phyloP scores from a whole-genome alignment of 495 filamentous ascomycete genomes.

The Lindgomyces ingoldianus region DNA sequence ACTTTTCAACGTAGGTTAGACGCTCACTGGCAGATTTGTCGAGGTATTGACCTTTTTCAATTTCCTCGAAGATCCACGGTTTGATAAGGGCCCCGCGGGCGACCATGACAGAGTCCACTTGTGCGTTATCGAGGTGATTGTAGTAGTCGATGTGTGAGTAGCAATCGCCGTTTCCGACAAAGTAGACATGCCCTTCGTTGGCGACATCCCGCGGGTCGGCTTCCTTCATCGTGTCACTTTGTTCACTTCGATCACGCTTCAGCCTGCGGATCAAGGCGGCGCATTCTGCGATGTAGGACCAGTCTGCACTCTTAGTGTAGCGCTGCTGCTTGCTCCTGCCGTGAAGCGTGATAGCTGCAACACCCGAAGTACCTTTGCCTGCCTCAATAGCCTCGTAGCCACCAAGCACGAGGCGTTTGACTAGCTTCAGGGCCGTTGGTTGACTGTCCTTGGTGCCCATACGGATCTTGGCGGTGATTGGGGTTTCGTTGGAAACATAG shows the following conservation, averaged over 20 bases:
- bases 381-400: conserved; percentile 64
- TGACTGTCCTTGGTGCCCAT: conserved; percentile 81
- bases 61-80: conserved; percentile 98
- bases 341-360: conserved; percentile 91
- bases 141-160: conserved; percentile 90
- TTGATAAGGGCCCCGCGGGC: conserved; percentile 90
- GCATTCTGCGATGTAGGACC: conserved; percentile 89
- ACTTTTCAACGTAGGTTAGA: conserved; percentile 80
- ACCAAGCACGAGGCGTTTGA: conserved; percentile 80
- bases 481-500: conserved; percentile 78
- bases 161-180: conserved; percentile 95
- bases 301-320: conserved; percentile 86
- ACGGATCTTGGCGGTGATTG: conserved; percentile 90
- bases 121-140: conserved; percentile 69
- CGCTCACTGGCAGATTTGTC: conserved; percentile 91
- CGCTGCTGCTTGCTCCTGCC: conserved; percentile 91
- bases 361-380: conserved; percentile 69
- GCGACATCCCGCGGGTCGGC: conserved; percentile 67
- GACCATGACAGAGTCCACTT: conserved; percentile 88
- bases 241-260: conserved; percentile 60
- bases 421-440: conserved; percentile 76
- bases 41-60: conserved; percentile 84
- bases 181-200: conserved; percentile 67
- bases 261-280: conserved; percentile 78
- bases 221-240: conserved; percentile 74